Evolutionary conservation across 768 basidiomycete species (phyloP).

Genomic region (Lentinula sp.): DNA sequence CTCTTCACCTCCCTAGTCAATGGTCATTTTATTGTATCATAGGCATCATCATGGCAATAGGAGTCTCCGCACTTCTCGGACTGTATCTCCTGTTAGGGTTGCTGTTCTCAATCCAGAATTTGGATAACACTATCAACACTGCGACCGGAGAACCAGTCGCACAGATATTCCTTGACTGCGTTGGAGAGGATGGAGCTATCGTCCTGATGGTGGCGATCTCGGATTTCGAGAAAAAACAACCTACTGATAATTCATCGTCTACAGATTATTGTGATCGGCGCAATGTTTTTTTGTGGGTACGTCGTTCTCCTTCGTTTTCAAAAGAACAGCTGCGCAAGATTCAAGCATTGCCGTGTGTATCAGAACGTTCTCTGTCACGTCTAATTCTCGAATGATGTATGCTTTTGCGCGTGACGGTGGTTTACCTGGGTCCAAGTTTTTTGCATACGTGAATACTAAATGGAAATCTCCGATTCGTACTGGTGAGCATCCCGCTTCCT

Average conservation of each 20-base stretch:
- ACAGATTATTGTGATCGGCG: conserved; percentile 59
- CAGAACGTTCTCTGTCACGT: conserved; percentile 72
- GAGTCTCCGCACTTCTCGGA: conserved; percentile 65
- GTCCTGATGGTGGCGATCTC: conserved; percentile 53
- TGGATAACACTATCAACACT: conserved; percentile 45
- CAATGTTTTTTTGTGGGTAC: conserved; percentile 72
- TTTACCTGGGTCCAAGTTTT: conserved; percentile 61
- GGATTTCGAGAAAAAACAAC: background rate
- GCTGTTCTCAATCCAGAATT: conserved; percentile 73
- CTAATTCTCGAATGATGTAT: conserved; percentile 81
- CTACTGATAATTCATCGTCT: background rate
- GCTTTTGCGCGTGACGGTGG: conserved; percentile 74
- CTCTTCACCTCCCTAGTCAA: background rate
- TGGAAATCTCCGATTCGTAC: conserved; percentile 65
- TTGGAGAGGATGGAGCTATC: conserved; percentile 69
- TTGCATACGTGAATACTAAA: conserved; percentile 53
- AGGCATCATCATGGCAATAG: conserved; percentile 63
- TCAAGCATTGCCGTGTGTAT: background rate
- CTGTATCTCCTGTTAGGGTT: conserved; percentile 71
- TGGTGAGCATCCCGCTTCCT: conserved; percentile 27
- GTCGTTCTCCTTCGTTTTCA: conserved; percentile 10
- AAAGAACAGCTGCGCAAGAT: background rate
- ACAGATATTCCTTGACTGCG: conserved; percentile 74
- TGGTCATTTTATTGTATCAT: background rate
- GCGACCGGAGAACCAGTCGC: conserved; percentile 65